phyloP scores from a whole-genome alignment of 2,329 filamentous ascomycete genomes.

The Ophiocordyceps sinensis region DNA sequence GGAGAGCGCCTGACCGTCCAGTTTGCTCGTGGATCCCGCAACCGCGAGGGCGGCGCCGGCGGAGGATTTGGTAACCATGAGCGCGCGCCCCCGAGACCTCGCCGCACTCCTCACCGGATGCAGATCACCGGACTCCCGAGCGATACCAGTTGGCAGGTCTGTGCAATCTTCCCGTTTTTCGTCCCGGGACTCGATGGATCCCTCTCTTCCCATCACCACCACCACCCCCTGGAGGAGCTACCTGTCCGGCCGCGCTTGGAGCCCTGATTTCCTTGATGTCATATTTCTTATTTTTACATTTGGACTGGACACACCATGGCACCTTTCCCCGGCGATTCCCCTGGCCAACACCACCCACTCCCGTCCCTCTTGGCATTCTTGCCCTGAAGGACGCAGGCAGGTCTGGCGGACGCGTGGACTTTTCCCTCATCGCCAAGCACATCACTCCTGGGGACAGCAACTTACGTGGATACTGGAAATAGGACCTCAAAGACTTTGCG shows the following conservation, averaged over 20 bases:
- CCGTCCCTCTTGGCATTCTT: neutral
- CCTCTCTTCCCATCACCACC: slow-evolving; percentile 12
- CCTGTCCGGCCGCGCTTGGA: slow-evolving; percentile 4
- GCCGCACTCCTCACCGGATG: slow-evolving; percentile 93
- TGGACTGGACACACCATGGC: slow-evolving; percentile 13
- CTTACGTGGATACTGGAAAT: slow-evolving; percentile 71
- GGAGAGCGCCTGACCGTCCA: slow-evolving; percentile 95
- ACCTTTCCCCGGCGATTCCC: slow-evolving; percentile 4
- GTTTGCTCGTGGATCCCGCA: slow-evolving; percentile 77
- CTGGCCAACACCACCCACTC: slow-evolving; percentile 1
- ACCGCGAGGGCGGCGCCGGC: slow-evolving; percentile 36
- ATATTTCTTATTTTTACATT: slow-evolving; percentile 1
- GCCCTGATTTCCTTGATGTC: slow-evolving; percentile 4
- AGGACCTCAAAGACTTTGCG: slow-evolving; percentile 99
- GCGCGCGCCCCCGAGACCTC: slow-evolving; percentile 55
- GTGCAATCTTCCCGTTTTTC: slow-evolving; percentile 51
- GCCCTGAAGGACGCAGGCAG: slow-evolving; percentile 16
- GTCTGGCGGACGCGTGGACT: slow-evolving; percentile 20
- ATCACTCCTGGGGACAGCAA: slow-evolving; percentile 45
- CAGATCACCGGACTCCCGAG: slow-evolving; percentile 90
- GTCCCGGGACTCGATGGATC: slow-evolving; percentile 28
- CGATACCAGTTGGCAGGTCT: slow-evolving; percentile 99
- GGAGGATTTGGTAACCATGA: slow-evolving; percentile 41
- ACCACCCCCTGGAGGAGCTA: slow-evolving; percentile 12
- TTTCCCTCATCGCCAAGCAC: slow-evolving; percentile 8